Evolutionary conservation across 805 yeast genomes (phyloP).

Genomic region (Kodamaea jinghongensis): DNA sequence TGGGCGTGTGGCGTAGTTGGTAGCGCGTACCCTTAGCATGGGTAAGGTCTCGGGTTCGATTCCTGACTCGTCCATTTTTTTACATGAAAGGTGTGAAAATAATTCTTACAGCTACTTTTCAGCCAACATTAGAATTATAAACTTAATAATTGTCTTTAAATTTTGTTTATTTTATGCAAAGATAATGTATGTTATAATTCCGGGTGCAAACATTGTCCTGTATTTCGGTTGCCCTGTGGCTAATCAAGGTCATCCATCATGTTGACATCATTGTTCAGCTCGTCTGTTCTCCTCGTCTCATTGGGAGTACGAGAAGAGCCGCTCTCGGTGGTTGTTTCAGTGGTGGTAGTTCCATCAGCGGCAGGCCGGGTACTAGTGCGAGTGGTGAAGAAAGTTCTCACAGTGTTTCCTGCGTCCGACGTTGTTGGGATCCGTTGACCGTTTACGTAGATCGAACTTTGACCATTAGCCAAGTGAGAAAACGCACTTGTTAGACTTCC

Average conservation of each 20-base stretch:
- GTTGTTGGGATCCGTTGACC: conserved; percentile 4
- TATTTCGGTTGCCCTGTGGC: no score
- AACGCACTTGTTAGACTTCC: conserved; percentile 13
- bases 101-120: no score
- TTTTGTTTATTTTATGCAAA: no score
- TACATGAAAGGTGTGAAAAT: no score
- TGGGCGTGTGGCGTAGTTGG: conserved; percentile 84
- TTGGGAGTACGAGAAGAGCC: no score
- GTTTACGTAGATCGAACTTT: conserved; percentile 8
- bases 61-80: conserved; percentile 11
- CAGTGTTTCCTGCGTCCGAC: neutral
- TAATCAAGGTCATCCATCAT: conserved; percentile 6
- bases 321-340: neutral
- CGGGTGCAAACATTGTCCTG: no score
- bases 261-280: neutral
- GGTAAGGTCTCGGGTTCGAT: conserved; percentile 64
- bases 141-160: no score
- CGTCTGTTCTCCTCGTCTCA: neutral
- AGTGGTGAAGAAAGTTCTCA: conserved; percentile 1
- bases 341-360: neutral
- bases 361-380: neutral
- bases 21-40: conserved; percentile 82
- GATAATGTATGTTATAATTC: no score
- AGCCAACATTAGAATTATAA: no score
- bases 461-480: conserved; percentile 10